These are phyloP conservation scores for Biscutella laevigata DNA, from an alignment of 441 rosid species.

Conservation along the genomic window DNA sequence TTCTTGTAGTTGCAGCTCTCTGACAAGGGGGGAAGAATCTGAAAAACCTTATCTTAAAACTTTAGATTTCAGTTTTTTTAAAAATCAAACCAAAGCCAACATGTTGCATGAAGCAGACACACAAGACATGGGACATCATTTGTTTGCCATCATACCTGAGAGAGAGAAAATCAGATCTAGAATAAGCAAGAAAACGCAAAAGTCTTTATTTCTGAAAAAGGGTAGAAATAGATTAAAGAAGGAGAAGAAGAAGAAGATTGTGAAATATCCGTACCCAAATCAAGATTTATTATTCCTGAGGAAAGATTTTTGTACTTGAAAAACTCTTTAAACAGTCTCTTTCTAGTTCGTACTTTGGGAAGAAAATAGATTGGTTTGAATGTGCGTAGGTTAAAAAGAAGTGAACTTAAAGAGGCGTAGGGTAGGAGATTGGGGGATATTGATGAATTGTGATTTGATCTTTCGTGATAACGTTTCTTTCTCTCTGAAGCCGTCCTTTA, in stretches of 20 bases:
- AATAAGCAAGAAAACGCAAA: slow-evolving; percentile 4
- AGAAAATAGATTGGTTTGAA: neutral
- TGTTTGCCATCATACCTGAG: slow-evolving; percentile 36
- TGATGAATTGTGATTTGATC: slow-evolving; percentile 19
- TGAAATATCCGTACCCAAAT: too few species aligned
- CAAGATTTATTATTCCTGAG: neutral
- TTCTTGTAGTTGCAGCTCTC: neutral
- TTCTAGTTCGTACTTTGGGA: slow-evolving; percentile 15
- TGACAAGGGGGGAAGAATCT: slow-evolving; percentile 15
- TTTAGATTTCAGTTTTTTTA: too few species aligned
- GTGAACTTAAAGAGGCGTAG: slow-evolving; percentile 17
- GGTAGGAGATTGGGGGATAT: slow-evolving; percentile 17
- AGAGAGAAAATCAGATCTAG: slow-evolving; percentile 36
- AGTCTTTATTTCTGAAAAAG: too few species aligned
- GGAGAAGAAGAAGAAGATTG: neutral
- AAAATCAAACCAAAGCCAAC: slow-evolving; percentile 29
- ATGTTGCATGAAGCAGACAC: slow-evolving; percentile 40
- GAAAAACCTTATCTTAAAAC: slow-evolving; percentile 42
- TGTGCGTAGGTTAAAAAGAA: slow-evolving; percentile 23
- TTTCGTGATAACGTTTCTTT: slow-evolving; percentile 14
- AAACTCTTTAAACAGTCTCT: slow-evolving; percentile 14
- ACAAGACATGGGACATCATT: slow-evolving; percentile 37
- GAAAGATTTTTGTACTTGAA: slow-evolving; percentile 10
- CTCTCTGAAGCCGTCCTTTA: slow-evolving; percentile 19
- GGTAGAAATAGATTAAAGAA: neutral